Conservation (phyloP, 1,284 basidiomycete genomes). For the Puccinia polysora region DNA sequence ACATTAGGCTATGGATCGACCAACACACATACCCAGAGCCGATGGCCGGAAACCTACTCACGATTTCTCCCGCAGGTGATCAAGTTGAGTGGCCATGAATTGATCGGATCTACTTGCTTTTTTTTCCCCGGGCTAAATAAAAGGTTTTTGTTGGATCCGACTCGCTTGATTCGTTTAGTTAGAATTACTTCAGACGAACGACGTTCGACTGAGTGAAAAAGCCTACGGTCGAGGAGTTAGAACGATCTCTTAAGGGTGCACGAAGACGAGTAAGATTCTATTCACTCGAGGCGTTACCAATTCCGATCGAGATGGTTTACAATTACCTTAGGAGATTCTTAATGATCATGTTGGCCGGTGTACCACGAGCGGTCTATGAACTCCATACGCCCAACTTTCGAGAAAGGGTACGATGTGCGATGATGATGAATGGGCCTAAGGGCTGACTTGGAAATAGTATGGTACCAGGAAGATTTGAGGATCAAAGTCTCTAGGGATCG, state of each 20-base stretch:
- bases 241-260: not conserved
- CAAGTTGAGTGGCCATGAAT: not conserved
- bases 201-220: not conserved
- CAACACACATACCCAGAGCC: not conserved
- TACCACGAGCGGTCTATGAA: constrained; percentile 5
- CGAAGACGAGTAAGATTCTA: not conserved
- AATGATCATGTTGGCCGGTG: constrained; percentile 4
- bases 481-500: constrained; percentile 1
- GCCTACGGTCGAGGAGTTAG: not conserved
- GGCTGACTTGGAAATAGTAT: constrained; percentile 9
- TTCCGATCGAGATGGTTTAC: not conserved
- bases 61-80: not conserved
- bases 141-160: not conserved
- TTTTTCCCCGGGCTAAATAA: not conserved
- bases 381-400: not conserved
- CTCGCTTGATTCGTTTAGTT: not conserved
- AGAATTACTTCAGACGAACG: constrained; percentile 1
- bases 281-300: not conserved
- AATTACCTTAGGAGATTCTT: constrained; percentile 1
- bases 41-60: not conserved
- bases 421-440: constrained; percentile 13
- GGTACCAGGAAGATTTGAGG: not conserved
- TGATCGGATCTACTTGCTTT: not conserved
- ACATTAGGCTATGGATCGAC: constrained; percentile 7
- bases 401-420: not conserved